Conservation (phyloP, 352 stramenopile genomes). For the Phytophthora cactorum region DNA sequence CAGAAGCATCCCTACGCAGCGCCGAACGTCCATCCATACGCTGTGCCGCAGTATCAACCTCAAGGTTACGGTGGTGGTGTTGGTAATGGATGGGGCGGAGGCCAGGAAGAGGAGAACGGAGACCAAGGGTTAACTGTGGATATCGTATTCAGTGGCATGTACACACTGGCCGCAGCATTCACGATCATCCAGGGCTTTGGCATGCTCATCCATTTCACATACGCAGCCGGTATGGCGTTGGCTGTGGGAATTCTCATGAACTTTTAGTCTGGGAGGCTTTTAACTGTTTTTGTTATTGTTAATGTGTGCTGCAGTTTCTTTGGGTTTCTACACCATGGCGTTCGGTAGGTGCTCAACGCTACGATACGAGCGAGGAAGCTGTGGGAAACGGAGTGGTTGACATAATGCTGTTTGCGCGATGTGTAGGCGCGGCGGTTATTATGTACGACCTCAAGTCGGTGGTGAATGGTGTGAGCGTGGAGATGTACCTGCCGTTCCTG, state of each 20-base stretch:
- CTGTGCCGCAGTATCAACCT: conserved; percentile 79
- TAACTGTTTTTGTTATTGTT: conserved; percentile 26
- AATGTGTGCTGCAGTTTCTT: conserved; percentile 44
- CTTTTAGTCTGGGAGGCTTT: not conserved
- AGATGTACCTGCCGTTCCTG: conserved; percentile 88
- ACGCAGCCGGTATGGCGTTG: conserved; percentile 52
- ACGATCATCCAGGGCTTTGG: conserved; percentile 87
- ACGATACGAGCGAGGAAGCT: not conserved
- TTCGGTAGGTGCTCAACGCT: conserved; percentile 54
- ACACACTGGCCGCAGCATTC: conserved; percentile 81
- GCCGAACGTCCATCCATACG: conserved; percentile 83
- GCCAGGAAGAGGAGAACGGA: conserved; percentile 50
- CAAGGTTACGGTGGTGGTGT: conserved; percentile 50
- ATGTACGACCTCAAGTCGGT: conserved; percentile 89
- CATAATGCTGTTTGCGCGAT: not conserved
- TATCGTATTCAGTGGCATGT: conserved; percentile 87
- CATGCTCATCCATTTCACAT: conserved; percentile 81
- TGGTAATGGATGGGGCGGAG: conserved; percentile 48
- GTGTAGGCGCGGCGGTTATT: conserved; percentile 67
- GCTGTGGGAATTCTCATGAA: not conserved
- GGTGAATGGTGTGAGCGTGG: conserved; percentile 81
- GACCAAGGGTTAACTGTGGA: conserved; percentile 66
- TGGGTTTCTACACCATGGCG: conserved; percentile 87
- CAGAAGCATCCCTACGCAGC: conserved; percentile 65
- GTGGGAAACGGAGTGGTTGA: not conserved